Conservation (phyloP, 345 rosid genomes). For the Geranium brycei region DNA sequence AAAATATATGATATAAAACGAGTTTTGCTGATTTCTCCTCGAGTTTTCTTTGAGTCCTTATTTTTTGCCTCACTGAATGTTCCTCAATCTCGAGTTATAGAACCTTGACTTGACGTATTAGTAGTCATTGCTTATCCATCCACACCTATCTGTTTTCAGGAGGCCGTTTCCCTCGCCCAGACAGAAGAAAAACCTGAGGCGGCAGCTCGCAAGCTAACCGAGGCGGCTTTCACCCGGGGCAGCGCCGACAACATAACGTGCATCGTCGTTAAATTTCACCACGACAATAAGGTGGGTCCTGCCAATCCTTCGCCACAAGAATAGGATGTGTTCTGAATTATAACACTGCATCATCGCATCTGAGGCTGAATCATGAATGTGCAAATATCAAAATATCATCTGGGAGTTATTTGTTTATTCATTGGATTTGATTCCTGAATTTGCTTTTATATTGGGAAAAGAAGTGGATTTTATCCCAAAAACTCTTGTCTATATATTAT, state of each 20-base stretch:
- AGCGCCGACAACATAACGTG: conserved; percentile 97
- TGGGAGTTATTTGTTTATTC: conserved; percentile 24
- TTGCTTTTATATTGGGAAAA: background rate
- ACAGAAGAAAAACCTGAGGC: conserved; percentile 68
- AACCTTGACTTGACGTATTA: too few relatives aligned
- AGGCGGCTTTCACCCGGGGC: conserved; percentile 69
- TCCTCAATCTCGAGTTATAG: too few relatives aligned
- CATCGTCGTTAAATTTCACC: conserved; percentile 78
- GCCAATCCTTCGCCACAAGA: conserved; percentile 1
- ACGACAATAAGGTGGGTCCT: conserved; percentile 21
- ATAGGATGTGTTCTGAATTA: conserved; percentile 7
- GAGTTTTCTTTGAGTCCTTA: too few relatives aligned
- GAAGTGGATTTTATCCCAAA: background rate
- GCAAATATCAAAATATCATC: background rate
- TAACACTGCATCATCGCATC: conserved; percentile 12
- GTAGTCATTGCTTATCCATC: background rate
- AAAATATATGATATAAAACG: too few relatives aligned
- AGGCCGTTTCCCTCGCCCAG: conserved; percentile 67
- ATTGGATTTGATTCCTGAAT: conserved; percentile 11
- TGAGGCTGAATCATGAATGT: background rate
- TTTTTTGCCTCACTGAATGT: too few relatives aligned
- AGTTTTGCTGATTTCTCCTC: too few relatives aligned
- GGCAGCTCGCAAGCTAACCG: conserved; percentile 79
- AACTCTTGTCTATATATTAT: background rate
- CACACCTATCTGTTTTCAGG: conserved; percentile 26